Conservation (phyloP, 352 stramenopile species). For the Aphanomyces stellatus region DNA sequence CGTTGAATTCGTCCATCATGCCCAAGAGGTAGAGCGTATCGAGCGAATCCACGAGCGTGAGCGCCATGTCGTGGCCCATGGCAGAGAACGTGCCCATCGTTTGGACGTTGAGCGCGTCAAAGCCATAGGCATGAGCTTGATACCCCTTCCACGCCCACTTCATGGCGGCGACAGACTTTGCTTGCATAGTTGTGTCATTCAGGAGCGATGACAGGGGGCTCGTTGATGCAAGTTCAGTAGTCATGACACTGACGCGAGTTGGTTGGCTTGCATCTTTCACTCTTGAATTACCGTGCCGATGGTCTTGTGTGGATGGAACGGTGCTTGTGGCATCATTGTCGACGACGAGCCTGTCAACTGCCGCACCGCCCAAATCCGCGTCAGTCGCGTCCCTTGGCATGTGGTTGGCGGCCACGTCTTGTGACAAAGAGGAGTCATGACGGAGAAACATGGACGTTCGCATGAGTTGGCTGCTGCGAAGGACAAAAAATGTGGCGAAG, state of each 20-base stretch:
- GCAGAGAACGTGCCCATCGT: slow-evolving; percentile 44
- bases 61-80: slow-evolving; percentile 26
- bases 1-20: slow-evolving; percentile 9
- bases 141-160: slow-evolving; percentile 74
- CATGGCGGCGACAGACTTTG: slow-evolving; percentile 50
- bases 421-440: no score
- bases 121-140: slow-evolving; percentile 51
- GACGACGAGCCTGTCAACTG: no score
- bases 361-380: no score
- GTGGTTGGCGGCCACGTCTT: no score
- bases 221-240: not conserved
- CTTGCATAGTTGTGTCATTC: slow-evolving; percentile 44
- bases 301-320: no score
- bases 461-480: no score
- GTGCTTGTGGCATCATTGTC: no score
- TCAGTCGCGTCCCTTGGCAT: no score
- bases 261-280: no score
- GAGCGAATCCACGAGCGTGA: slow-evolving; percentile 9
- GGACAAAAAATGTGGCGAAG: no score
- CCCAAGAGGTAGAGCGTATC: slow-evolving; percentile 17
- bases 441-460: no score
- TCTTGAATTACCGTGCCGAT: no score
- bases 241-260: not conserved
- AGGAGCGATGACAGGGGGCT: not conserved
- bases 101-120: slow-evolving; percentile 60